Conservation (phyloP, 805 yeast genomes). For the Kazachstania psychrophila region DNA sequence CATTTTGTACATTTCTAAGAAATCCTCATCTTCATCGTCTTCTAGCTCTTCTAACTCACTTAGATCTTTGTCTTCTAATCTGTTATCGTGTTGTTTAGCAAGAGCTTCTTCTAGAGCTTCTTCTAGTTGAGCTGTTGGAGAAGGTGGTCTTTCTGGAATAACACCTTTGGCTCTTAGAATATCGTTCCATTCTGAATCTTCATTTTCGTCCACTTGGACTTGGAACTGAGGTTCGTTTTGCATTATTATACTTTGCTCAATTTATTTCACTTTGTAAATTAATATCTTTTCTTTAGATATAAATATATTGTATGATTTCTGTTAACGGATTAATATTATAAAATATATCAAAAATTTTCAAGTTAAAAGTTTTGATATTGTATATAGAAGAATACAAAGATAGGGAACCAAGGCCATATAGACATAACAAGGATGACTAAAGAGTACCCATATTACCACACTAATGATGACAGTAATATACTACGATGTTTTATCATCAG, state of each 20-base stretch:
- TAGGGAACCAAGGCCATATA: no score
- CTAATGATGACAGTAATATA: constrained; percentile 31
- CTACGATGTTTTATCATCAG: constrained; percentile 56
- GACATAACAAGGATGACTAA: no score
- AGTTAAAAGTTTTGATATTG: no score
- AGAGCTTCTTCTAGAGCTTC: constrained; percentile 81
- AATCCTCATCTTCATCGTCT: constrained; percentile 90
- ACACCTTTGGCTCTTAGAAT: constrained; percentile 82
- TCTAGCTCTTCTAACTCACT: constrained; percentile 82
- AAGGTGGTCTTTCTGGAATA: constrained; percentile 84
- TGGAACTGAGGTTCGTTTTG: constrained; percentile 51
- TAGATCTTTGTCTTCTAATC: constrained; percentile 66
- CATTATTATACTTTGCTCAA: no score
- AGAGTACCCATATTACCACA: constrained; percentile 9
- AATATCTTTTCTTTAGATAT: no score
- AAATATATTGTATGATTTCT: no score
- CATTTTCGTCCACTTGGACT: constrained; percentile 87
- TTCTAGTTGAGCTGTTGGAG: constrained; percentile 80
- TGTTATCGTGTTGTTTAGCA: constrained; percentile 65
- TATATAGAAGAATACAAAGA: no score
- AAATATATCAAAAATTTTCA: no score
- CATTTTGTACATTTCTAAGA: constrained; percentile 64
- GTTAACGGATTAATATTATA: no score
- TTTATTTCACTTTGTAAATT: no score
- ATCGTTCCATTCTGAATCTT: constrained; percentile 99